A percentile compares a stretch with the other conserved stretches of the same genome.
phyloP scores from a whole-genome alignment of 495 filamentous ascomycete species.

The Extremus antarcticus region DNA sequence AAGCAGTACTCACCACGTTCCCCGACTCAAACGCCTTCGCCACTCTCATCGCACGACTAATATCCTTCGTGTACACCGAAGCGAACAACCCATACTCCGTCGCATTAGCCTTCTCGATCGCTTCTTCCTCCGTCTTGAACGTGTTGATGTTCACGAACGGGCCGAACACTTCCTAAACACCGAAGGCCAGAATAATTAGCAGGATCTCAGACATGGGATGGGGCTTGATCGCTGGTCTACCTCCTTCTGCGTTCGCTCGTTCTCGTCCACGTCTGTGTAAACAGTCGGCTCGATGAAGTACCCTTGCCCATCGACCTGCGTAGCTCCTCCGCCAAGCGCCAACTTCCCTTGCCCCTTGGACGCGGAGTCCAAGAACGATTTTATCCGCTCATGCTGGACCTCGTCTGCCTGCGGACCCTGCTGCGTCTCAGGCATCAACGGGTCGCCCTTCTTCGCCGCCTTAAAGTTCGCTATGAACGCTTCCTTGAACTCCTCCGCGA shows the following conservation, averaged over 20 bases:
- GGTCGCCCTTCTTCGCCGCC: conserved; percentile 25
- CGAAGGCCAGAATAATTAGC: too few species aligned
- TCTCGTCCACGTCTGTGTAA: conserved; percentile 12
- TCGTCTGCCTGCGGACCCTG: conserved; percentile 29
- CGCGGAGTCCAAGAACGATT: conserved; percentile 30
- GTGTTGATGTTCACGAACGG: conserved; percentile 24
- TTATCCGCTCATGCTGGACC: conserved; percentile 16
- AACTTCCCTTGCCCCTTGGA: conserved; percentile 31
- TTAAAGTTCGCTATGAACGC: conserved; percentile 23
- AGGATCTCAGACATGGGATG: too few species aligned
- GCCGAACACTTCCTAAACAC: conserved; percentile 31
- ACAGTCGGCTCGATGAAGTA: conserved; percentile 27
- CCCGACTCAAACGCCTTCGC: conserved; percentile 39
- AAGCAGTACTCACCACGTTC: conserved; percentile 32
- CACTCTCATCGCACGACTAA: conserved; percentile 39
- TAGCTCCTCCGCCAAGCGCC: conserved; percentile 23
- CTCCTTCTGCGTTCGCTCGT: conserved; percentile 16
- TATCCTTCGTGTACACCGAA: conserved; percentile 41
- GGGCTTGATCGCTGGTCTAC: too few species aligned
- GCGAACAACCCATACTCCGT: conserved; percentile 30
- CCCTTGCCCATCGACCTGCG: conserved; percentile 22
- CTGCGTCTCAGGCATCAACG: conserved; percentile 22
- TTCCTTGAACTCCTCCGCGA: conserved; percentile 24
- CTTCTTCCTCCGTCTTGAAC: conserved; percentile 29
- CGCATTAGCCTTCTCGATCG: conserved; percentile 23